Evolutionary conservation across 345 rosid species (phyloP), one percentile per base, ranked within the genome.

Genomic region (Theobroma cacao): DNA sequence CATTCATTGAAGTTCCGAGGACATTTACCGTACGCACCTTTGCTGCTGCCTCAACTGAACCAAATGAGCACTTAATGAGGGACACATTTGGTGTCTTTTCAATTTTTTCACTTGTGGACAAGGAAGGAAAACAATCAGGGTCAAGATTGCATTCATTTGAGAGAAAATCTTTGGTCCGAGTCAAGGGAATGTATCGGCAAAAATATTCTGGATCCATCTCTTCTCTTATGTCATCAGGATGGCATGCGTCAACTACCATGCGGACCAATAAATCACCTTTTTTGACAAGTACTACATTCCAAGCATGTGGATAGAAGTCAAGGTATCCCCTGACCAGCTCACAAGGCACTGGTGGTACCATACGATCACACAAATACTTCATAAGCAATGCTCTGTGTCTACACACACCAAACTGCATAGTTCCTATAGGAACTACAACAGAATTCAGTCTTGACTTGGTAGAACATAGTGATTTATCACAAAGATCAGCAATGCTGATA

Each of bases 311-410:
- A 78, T 79, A 72, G 82, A 88, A 94, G 84, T 94, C 98, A 77
- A 93, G 81, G 86, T 94, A 94, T 30, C 98, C 98, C 86, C 98
- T 90, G 60, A 94, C 94, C 86, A 95, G 95, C 88, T 95, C 98
- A 67, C 98, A 93, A 28, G 93, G 95, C 47, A 95, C 76, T 55
- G 98, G 95, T 81, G 98, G 98, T 56, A 89, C 89, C 94, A 93
- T 91, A 48, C 98, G 86, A 60, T 95, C 98, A 75, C 98, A 93
- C 24, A 95, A 89, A 82, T 91, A 95, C 98, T 95, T 95, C 92
- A 93, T 77, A 66, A 95, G 93, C 80, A 95, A 75, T 40, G 98
- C 92, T 85, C 98, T 89, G 75, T 95, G 98, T 79, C 98, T 90
- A 83, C 98, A 95, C 33, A 93, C 88, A 56, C 98, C 98, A 84